phyloP scores from a whole-genome alignment of 2,329 filamentous ascomycete genomes.

The Aureobasidium sp. region DNA sequence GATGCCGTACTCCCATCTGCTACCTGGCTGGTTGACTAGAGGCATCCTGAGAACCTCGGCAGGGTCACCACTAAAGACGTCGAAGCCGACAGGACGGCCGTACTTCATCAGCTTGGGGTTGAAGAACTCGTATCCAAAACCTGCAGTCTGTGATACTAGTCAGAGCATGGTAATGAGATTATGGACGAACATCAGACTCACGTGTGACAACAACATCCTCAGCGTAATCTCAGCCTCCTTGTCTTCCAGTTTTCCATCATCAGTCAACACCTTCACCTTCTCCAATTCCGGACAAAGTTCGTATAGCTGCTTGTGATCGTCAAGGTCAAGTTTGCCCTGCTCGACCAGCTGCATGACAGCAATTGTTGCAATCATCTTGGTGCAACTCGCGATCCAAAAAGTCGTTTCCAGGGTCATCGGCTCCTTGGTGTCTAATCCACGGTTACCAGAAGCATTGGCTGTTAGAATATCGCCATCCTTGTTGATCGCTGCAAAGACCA shows the following conservation, averaged over 20 bases:
- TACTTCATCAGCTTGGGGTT: constrained; percentile 37
- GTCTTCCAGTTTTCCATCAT: constrained; percentile 33
- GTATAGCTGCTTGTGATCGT: constrained; percentile 36
- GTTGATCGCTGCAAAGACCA: constrained; percentile 41
- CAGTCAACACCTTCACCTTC: constrained; percentile 35
- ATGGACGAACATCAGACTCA: not conserved
- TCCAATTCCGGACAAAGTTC: constrained; percentile 38
- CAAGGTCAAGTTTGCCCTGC: constrained; percentile 34
- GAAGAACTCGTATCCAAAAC: constrained; percentile 52
- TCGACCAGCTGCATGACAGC: constrained; percentile 45
- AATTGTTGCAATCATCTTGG: constrained; percentile 38
- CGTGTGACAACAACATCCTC: constrained; percentile 31
- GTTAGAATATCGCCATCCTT: constrained; percentile 37
- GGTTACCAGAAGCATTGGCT: constrained; percentile 36
- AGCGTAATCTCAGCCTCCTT: constrained; percentile 43
- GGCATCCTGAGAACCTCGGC: constrained; percentile 43
- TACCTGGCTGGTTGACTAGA: constrained; percentile 57
- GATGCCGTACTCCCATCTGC: constrained; percentile 48
- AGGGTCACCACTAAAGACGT: constrained; percentile 51
- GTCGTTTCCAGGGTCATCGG: constrained; percentile 54
- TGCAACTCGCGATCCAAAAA: constrained; percentile 52
- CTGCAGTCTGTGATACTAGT: constrained; percentile 26
- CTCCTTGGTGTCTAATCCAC: constrained; percentile 34
- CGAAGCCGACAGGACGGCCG: constrained; percentile 43
- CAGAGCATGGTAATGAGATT: not conserved